Conservation (phyloP, 345 rosid species). For the Heritiera littoralis region DNA sequence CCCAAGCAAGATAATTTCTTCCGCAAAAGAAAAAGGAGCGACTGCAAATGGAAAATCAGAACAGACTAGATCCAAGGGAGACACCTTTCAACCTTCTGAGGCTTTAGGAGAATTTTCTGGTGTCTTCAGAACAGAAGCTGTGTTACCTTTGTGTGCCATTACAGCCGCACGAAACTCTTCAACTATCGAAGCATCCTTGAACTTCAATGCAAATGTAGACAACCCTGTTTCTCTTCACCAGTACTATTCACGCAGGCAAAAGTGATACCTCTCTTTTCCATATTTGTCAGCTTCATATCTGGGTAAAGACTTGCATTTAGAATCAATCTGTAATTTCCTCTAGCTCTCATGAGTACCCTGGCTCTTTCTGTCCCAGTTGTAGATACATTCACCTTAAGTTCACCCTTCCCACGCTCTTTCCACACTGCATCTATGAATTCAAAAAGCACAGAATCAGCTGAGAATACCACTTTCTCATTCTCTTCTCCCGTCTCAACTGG, state of each 20-base stretch:
- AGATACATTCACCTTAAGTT: constrained; percentile 75
- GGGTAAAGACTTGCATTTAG: constrained; percentile 86
- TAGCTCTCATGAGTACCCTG: constrained; percentile 85
- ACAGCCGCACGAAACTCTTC: constrained; percentile 69
- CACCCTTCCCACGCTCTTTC: constrained; percentile 99
- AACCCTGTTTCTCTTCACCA: constrained; percentile 64
- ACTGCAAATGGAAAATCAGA: not conserved
- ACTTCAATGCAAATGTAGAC: constrained; percentile 81
- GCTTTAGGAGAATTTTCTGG: constrained; percentile 86
- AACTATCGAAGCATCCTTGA: constrained; percentile 65
- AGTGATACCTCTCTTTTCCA: constrained; percentile 95
- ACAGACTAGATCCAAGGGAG: not conserved
- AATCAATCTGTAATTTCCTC: constrained; percentile 86
- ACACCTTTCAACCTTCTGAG: constrained; percentile 40
- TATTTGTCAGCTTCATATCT: constrained; percentile 87
- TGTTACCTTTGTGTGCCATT: constrained; percentile 52
- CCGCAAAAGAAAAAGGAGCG: constrained; percentile 5
- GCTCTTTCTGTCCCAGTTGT: constrained; percentile 55
- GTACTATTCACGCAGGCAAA: constrained; percentile 82
- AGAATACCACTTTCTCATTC: constrained; percentile 72
- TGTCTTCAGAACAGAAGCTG: constrained; percentile 50
- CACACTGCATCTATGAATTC: constrained; percentile 72
- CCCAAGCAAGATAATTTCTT: constrained; percentile 13
- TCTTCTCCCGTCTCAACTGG: constrained; percentile 94
- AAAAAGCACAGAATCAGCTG: constrained; percentile 76